Percentiles rank a stretch among this genome's conserved stretches.
Conservation (phyloP, 345 rosid genomes). For the Bretschneidera sinensis region DNA sequence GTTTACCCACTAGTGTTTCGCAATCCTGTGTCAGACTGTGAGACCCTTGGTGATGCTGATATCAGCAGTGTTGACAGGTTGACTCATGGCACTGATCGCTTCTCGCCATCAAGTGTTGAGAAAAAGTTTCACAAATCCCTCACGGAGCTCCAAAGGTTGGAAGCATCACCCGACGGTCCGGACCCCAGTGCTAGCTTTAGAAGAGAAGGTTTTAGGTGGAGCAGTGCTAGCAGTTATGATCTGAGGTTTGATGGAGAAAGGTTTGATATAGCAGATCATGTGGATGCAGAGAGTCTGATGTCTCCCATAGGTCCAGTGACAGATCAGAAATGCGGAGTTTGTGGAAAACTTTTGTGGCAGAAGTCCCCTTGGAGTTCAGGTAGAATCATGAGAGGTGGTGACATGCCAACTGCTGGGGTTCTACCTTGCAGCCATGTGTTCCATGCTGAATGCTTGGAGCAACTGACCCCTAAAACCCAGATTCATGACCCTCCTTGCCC, state of each 20-base stretch:
- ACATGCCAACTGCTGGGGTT: slow-evolving; percentile 79
- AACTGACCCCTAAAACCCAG: slow-evolving; percentile 59
- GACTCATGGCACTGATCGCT: slow-evolving; percentile 41
- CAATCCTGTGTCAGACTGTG: slow-evolving; percentile 78
- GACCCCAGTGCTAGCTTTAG: slow-evolving; percentile 58
- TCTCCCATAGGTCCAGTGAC: slow-evolving; percentile 23
- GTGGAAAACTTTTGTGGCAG: slow-evolving; percentile 59
- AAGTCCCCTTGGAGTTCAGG: slow-evolving; percentile 86
- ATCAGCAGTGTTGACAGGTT: slow-evolving; percentile 35
- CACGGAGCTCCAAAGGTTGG: slow-evolving; percentile 42
- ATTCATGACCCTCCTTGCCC: slow-evolving; percentile 76
- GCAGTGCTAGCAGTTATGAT: slow-evolving; percentile 63
- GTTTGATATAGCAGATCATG: slow-evolving; percentile 37
- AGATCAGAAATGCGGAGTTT: slow-evolving; percentile 66
- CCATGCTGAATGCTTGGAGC: slow-evolving; percentile 93
- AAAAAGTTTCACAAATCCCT: slow-evolving; percentile 43
- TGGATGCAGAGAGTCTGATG: slow-evolving; percentile 33
- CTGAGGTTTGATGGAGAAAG: slow-evolving; percentile 53
- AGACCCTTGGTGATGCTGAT: slow-evolving; percentile 39
- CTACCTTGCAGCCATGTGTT: slow-evolving; percentile 77
- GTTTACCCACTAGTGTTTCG: slow-evolving; percentile 64
- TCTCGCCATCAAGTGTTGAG: slow-evolving; percentile 41
- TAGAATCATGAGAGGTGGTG: slow-evolving; percentile 62
- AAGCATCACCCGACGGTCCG: slow-evolving; percentile 51
- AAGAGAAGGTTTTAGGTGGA: slow-evolving; percentile 75